Conservation (phyloP, 2,329 filamentous ascomycete genomes). For the Tolypocladium amazonense region DNA sequence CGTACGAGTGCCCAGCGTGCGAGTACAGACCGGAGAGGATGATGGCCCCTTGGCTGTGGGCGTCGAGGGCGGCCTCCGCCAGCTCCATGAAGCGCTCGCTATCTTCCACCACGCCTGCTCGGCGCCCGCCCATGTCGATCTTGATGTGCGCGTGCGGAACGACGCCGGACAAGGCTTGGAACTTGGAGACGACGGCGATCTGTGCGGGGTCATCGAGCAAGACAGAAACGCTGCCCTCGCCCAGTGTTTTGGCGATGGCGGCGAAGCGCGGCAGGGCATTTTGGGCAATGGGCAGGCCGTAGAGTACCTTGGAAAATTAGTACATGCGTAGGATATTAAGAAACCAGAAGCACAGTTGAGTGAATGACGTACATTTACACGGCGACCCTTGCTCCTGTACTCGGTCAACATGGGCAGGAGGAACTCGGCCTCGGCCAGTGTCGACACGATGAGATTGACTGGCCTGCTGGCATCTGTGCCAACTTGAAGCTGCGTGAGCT, state of each 20-base stretch:
- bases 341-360: neutral
- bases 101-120: constrained; percentile 53
- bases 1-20: constrained; percentile 66
- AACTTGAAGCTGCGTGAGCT: constrained; percentile 61
- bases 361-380: constrained; percentile 41
- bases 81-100: constrained; percentile 35
- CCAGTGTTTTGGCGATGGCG: constrained; percentile 42
- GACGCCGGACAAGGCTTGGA: constrained; percentile 30
- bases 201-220: constrained; percentile 62
- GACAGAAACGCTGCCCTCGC: constrained; percentile 45
- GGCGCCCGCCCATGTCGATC: constrained; percentile 61
- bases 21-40: constrained; percentile 57
- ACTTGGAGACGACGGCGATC: constrained; percentile 33
- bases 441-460: constrained; percentile 61
- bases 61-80: constrained; percentile 23
- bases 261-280: constrained; percentile 51
- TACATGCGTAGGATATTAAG: neutral
- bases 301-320: constrained; percentile 42
- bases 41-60: constrained; percentile 16
- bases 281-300: constrained; percentile 58
- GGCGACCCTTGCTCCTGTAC: constrained; percentile 40
- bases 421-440: constrained; percentile 62
- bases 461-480: constrained; percentile 36
- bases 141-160: constrained; percentile 56
- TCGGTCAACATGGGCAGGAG: constrained; percentile 50